Evolutionary conservation across 768 basidiomycete species (phyloP).

Genomic region (Suillus ampliporus): DNA sequence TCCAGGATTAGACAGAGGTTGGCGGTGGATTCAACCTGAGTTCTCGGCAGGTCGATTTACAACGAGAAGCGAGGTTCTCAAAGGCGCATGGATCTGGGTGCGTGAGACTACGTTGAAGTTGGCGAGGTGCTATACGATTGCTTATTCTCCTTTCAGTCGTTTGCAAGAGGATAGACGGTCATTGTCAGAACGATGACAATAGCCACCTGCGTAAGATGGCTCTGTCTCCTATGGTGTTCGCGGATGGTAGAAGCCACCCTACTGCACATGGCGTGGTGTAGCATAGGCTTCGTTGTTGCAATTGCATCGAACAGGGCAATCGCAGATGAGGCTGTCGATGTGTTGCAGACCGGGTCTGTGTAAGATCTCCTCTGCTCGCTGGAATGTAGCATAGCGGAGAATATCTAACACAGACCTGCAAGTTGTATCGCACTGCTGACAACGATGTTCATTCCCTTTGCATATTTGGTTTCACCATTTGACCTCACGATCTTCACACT

Average conservation of each 20-base stretch:
- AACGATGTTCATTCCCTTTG: too few species aligned
- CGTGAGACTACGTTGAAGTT: background rate
- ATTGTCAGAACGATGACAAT: background rate
- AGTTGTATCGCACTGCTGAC: too few species aligned
- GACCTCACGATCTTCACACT: constrained; percentile 93
- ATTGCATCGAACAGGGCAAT: constrained; percentile 99
- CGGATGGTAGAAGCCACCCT: constrained; percentile 55
- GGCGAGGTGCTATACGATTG: background rate
- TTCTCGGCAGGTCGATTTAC: background rate
- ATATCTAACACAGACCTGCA: too few species aligned
- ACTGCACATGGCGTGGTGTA: constrained; percentile 74
- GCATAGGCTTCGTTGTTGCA: constrained; percentile 87
- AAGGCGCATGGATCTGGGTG: background rate
- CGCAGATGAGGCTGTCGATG: constrained; percentile 91
- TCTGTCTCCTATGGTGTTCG: too few species aligned
- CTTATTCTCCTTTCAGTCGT: too few species aligned
- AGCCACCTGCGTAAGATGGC: background rate
- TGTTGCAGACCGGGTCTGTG: constrained; percentile 80
- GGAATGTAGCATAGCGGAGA: too few species aligned
- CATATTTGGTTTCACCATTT: constrained; percentile 92
- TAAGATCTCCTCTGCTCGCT: background rate
- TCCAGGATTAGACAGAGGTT: too few species aligned
- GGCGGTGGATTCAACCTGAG: background rate
- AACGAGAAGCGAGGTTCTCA: background rate
- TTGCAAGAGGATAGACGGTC: background rate